Base-by-base conservation (phyloP, 2,329 filamentous ascomycete species). In the Stachybotrys elegans region DNA sequence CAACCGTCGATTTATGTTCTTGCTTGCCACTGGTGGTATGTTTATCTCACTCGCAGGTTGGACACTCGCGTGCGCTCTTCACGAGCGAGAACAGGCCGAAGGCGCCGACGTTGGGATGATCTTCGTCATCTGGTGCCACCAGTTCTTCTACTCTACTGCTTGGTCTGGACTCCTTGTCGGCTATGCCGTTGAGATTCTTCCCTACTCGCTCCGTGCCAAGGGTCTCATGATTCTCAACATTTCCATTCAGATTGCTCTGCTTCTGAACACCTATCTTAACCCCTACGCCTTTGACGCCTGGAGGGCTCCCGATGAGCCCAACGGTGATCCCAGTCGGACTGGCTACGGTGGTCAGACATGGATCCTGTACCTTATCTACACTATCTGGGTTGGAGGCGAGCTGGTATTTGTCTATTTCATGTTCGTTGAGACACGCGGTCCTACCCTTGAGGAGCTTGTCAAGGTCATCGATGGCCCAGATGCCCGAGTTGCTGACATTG, bases 381-480 rank as follows among this genome's bases (percentile, higher is more conserved):
- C 38, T 23, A 40, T 40, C 23, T 40, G 38, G 38, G 38, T 40
- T 11, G 38, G 22, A 27, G 38, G 38, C 17, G 38, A 40, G 17
- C n/a, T 40, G 11, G 16, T 17, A 6, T 40, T 46, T 27, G 71
- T 80, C 48, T 80, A 76, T 62, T 75, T 70, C 58, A 70, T 71
- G 66, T 72, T 70, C 56, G 65, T 83, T 51, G 81, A 86, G 65
- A 84, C 81, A 31, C 73, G 72, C 51, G 79, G 80, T 23, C 76
- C 78, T 3, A 83, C 81, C 16, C 78, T 84, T 27, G 81, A 84
- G 63, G 80, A 84, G 62, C 72, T 85, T 40, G 79, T 78, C 57
- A 79, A 78, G 65, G 74, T 84, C 63, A 84, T 84, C 61, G 81
- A 84, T 52, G 81, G 79, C 31, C 75, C 81, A 23, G 64, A 73